A percentile compares a stretch with the other conserved stretches of the same genome.
These are phyloP conservation scores for Serendipita vermifera DNA, from an alignment of 768 basidiomycete species.

Conservation along the genomic window DNA sequence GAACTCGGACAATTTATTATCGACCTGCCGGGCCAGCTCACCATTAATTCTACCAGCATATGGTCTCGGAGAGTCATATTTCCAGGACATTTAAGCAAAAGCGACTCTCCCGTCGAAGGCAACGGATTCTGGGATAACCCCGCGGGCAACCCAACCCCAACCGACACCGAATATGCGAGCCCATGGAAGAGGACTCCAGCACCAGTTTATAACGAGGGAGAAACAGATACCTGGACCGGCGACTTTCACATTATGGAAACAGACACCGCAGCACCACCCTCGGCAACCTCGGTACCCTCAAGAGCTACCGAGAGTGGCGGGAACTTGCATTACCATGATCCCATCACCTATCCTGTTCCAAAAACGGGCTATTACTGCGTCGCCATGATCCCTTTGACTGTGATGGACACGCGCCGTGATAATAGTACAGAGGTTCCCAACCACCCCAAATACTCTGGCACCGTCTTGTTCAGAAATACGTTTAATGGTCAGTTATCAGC, in stretches of 20 bases:
- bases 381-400: conserved; percentile 84
- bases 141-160: conserved; percentile 40
- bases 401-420: conserved; percentile 29
- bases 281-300: background rate
- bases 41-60: conserved; percentile 63
- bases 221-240: background rate
- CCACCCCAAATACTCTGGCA: conserved; percentile 69
- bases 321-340: conserved; percentile 44
- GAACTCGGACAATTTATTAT: conserved; percentile 88
- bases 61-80: conserved; percentile 70
- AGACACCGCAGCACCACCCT: background rate
- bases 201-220: background rate
- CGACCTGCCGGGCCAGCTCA: conserved; percentile 47
- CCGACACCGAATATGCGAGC: conserved; percentile 30
- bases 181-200: conserved; percentile 36
- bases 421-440: conserved; percentile 37
- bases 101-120: background rate
- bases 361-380: conserved; percentile 46
- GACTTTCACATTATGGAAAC: conserved; percentile 7
- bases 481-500: conserved; percentile 85
- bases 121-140: conserved; percentile 46
- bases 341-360: conserved; percentile 70
- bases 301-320: conserved; percentile 32
- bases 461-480: conserved; percentile 73
- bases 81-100: conserved; percentile 27